phyloP scores from a whole-genome alignment of 331 rosid genomes.

The Dryas integrifolia region DNA sequence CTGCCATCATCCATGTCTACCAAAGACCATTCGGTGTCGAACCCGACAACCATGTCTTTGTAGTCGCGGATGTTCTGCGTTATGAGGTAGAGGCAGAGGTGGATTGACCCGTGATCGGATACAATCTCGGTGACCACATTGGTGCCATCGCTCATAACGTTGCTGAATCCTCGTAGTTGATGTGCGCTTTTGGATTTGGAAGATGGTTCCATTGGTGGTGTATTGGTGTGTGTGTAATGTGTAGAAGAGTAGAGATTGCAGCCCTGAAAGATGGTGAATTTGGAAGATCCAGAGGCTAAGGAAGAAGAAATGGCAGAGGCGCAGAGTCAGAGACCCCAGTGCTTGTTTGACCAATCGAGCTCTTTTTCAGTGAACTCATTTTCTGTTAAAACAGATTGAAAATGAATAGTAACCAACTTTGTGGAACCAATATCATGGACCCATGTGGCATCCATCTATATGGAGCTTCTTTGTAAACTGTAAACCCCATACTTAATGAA shows the following conservation, averaged over 20 bases:
- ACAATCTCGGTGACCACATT: conserved; percentile 10
- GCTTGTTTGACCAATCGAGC: too few species aligned
- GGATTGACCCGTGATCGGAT: not conserved
- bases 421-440: too few species aligned
- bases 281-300: not conserved
- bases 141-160: conserved; percentile 7
- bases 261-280: not conserved
- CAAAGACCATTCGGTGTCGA: conserved; percentile 2
- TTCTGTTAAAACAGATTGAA: too few species aligned
- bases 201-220: not conserved
- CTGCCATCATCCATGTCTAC: not conserved
- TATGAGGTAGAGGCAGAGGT: conserved; percentile 18
- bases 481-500: too few species aligned
- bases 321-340: too few species aligned
- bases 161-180: conserved; percentile 1
- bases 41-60: conserved; percentile 10
- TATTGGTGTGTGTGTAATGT: too few species aligned
- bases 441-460: too few species aligned
- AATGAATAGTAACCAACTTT: too few species aligned
- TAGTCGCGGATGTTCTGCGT: conserved; percentile 3
- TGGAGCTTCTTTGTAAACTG: too few species aligned
- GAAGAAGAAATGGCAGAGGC: too few species aligned
- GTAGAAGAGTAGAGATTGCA: too few species aligned
- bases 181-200: not conserved
- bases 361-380: too few species aligned